phyloP scores from a whole-genome alignment of 1,284 basidiomycete species.

The Polyporus tsugae region DNA sequence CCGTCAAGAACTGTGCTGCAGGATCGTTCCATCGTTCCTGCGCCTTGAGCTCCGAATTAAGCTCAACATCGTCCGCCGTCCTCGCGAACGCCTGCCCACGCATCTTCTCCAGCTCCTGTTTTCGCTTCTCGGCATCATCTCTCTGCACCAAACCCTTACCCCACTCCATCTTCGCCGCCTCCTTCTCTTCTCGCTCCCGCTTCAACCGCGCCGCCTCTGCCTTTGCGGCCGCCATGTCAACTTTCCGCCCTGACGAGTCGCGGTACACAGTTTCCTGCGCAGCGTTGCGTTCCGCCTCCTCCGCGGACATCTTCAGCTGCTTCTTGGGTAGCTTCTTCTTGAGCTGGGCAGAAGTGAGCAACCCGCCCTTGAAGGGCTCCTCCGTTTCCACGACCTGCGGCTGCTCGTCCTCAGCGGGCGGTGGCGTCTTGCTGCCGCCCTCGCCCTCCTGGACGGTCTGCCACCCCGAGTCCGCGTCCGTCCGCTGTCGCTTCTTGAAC shows the following conservation, averaged over 20 bases:
- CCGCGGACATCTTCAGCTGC: slow-evolving; percentile 48
- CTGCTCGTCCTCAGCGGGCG: slow-evolving; percentile 72
- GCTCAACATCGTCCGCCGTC: slow-evolving; percentile 81
- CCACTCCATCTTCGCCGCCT: slow-evolving; percentile 95
- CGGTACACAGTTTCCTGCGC: slow-evolving; percentile 95
- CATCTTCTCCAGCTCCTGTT: slow-evolving; percentile 73
- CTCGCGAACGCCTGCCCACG: slow-evolving; percentile 76
- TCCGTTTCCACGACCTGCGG: slow-evolving; percentile 65
- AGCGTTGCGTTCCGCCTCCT: slow-evolving; percentile 63
- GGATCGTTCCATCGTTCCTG: slow-evolving; percentile 95
- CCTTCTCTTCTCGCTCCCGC: slow-evolving; percentile 82
- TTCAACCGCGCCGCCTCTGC: slow-evolving; percentile 85
- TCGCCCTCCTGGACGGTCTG: slow-evolving; percentile 58
- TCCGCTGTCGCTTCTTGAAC: slow-evolving; percentile 76
- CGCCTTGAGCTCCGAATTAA: slow-evolving; percentile 86
- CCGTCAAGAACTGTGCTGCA: slow-evolving; percentile 91
- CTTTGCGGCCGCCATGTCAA: slow-evolving; percentile 86
- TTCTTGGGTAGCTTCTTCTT: slow-evolving; percentile 59
- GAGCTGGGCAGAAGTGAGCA: slow-evolving; percentile 74
- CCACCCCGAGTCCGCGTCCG: slow-evolving; percentile 63
- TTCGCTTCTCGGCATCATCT: slow-evolving; percentile 75
- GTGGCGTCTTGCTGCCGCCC: slow-evolving; percentile 56
- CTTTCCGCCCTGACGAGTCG: slow-evolving; percentile 87
- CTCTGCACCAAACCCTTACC: slow-evolving; percentile 93
- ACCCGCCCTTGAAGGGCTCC: slow-evolving; percentile 70